Base-by-base conservation (phyloP, 2,329 filamentous ascomycete species). In the Alternaria arborescens region DNA sequence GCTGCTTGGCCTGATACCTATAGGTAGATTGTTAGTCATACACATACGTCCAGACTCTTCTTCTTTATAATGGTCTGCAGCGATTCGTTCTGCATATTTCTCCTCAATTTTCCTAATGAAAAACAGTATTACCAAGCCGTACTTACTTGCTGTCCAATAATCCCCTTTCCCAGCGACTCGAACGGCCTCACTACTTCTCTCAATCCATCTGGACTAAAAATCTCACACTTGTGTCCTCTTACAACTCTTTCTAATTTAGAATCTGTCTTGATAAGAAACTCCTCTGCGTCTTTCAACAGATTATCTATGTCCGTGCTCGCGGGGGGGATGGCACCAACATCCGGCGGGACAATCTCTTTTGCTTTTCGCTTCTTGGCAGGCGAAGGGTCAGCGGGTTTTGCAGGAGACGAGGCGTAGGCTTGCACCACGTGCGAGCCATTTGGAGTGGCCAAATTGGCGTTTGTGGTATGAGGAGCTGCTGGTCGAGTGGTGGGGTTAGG, bases 111-210 rank as follows among this genome's bases (percentile, higher is more conserved):
- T 11, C 36, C 26, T 32, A 1, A 6, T 22, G 18, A 41, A 6
- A 10, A 22, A 5, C 40, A 12, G 11, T 12, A 11, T 12, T 14
- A 22, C 38, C 40, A 44, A 14, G 1, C 20, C n/a, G 16, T 14
- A 70, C 69, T 22, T 73, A 80, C 77, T 81, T 99, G 95, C 80
- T 98, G 95, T 54, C 92, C 93, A 71, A 98, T 97, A 74, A 99
- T 97, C 52, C 93, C 91, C 77, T 90, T 94, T 40, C 88, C 86
- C 34, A 99, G 84, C 58, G 88, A 89, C 69, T 91, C 89, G 73
- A 97, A 99, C 0, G 95, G 95, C 78, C 98, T 93, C 61, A 97
- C 87, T 65, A 88, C 84, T 78, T 97, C 93, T 28, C 89, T 87
- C n/a, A 98, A 81, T 0, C 93, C 93, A 64, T 91, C 89, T 0